Conservation (phyloP, 495 filamentous ascomycete genomes). For the Aspergillus asperescens region DNA sequence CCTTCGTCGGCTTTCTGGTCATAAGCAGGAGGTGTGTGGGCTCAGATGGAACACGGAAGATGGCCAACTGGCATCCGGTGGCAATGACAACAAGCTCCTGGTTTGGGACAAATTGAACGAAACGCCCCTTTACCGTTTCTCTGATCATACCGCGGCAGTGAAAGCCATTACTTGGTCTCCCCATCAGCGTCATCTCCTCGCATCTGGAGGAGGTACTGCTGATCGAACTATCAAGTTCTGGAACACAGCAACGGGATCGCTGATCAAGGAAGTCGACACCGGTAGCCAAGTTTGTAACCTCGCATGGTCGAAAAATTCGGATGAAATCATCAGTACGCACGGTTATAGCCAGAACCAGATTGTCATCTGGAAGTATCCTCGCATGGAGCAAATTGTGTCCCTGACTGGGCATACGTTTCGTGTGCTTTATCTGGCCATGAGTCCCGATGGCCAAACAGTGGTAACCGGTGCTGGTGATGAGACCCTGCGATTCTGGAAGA, state of each 20-base stretch:
- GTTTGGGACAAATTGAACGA: constrained; percentile 93
- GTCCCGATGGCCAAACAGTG: constrained; percentile 85
- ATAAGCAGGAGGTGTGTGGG: constrained; percentile 99
- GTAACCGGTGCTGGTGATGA: constrained; percentile 97
- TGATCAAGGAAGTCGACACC: constrained; percentile 84
- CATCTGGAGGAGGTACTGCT: constrained; percentile 93
- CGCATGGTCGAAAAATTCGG: constrained; percentile 90
- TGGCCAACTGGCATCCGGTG: constrained; percentile 90
- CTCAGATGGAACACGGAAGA: constrained; percentile 95
- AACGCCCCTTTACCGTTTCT: constrained; percentile 84
- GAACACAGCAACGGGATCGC: constrained; percentile 76
- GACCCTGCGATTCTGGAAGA: constrained; percentile 94
- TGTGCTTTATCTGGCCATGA: constrained; percentile 95
- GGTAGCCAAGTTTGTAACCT: constrained; percentile 97
- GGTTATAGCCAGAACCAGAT: constrained; percentile 98
- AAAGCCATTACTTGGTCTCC: constrained; percentile 99
- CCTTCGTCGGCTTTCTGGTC: constrained; percentile 72
- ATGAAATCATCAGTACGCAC: constrained; percentile 95
- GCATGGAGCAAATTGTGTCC: constrained; percentile 92
- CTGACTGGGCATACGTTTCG: constrained; percentile 94
- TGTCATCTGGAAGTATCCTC: constrained; percentile 97
- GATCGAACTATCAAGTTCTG: constrained; percentile 96
- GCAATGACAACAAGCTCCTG: constrained; percentile 97
- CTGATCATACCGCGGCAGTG: constrained; percentile 88
- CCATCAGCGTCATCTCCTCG: constrained; percentile 86